A percentile compares a stretch with the other conserved stretches of the same genome.
phyloP scores from a whole-genome alignment of 768 basidiomycete genomes.

The Rhizopogon sp. region DNA sequence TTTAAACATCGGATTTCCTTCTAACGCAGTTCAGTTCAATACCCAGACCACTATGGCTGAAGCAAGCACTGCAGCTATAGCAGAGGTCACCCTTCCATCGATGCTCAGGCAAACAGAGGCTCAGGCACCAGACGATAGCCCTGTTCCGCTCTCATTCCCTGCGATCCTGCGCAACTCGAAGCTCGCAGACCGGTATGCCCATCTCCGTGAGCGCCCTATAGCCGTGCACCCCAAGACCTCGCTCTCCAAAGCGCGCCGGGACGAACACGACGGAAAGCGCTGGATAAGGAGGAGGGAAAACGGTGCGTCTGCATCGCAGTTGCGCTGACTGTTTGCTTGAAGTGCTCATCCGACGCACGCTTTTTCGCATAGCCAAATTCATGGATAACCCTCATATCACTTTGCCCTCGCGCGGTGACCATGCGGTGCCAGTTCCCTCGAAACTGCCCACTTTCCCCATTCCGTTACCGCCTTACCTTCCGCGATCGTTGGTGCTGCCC shows the following conservation, averaged over 20 bases:
- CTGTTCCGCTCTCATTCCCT: conserved; percentile 65
- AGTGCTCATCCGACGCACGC: background rate
- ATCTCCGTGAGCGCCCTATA: conserved; percentile 32
- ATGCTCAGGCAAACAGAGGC: background rate
- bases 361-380: conserved; percentile 50
- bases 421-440: conserved; percentile 37
- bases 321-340: background rate
- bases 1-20: background rate
- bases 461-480: conserved; percentile 67
- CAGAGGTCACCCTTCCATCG: background rate
- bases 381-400: conserved; percentile 69
- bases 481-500: conserved; percentile 54
- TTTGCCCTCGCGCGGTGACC: conserved; percentile 55
- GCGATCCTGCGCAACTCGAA: conserved; percentile 60
- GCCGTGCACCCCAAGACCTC: conserved; percentile 9
- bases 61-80: background rate
- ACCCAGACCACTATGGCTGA: background rate
- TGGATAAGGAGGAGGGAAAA: conserved; percentile 77
- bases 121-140: conserved; percentile 8
- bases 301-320: conserved; percentile 36
- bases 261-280: conserved; percentile 72
- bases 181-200: conserved; percentile 47
- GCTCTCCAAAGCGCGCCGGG: conserved; percentile 40
- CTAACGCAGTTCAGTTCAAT: background rate
- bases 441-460: conserved; percentile 63